These are phyloP conservation scores for Cladorrhinum sp. DNA, from an alignment of 2,329 filamentous ascomycete species.

Conservation along the genomic window DNA sequence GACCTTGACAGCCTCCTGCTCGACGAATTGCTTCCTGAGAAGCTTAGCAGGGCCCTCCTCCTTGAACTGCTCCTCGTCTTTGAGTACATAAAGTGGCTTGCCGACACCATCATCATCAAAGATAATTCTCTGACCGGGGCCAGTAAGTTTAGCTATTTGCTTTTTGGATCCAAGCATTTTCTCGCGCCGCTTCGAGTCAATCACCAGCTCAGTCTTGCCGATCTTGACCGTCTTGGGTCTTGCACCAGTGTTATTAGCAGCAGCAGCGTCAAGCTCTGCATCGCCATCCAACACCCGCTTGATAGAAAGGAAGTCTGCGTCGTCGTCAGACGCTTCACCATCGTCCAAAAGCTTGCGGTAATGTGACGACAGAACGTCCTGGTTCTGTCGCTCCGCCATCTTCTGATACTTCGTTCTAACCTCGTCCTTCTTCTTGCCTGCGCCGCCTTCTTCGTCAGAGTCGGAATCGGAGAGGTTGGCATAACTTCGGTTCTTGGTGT, in stretches of 20 bases:
- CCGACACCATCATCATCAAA: slow-evolving; percentile 90
- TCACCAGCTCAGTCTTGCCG: slow-evolving; percentile 68
- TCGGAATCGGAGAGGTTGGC: slow-evolving; percentile 43
- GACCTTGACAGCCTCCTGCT: slow-evolving; percentile 69
- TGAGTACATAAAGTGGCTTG: slow-evolving; percentile 83
- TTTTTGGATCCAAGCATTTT: slow-evolving; percentile 75
- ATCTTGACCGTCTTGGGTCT: slow-evolving; percentile 58
- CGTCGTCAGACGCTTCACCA: slow-evolving; percentile 39
- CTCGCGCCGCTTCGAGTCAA: slow-evolving; percentile 93
- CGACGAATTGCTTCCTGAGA: slow-evolving; percentile 75
- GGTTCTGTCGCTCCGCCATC: slow-evolving; percentile 97
- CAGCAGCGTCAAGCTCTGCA: slow-evolving; percentile 52
- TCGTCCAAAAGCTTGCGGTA: slow-evolving; percentile 76
- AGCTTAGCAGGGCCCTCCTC: slow-evolving; percentile 70
- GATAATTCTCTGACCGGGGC: slow-evolving; percentile 68
- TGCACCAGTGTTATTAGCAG: slow-evolving; percentile 41
- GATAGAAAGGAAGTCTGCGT: slow-evolving; percentile 76
- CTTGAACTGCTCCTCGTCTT: slow-evolving; percentile 77
- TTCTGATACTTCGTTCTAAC: slow-evolving; percentile 94
- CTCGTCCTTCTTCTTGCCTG: slow-evolving; percentile 58
- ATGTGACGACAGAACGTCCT: slow-evolving; percentile 91
- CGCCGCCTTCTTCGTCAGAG: slow-evolving; percentile 48
- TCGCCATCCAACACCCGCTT: slow-evolving; percentile 81
- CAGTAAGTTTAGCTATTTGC: neutral
- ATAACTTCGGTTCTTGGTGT: slow-evolving; percentile 71